Percentiles rank a stretch among this genome's conserved stretches.
Conservation (phyloP, 1,284 basidiomycete species). For the Cryptococcus sp. region DNA sequence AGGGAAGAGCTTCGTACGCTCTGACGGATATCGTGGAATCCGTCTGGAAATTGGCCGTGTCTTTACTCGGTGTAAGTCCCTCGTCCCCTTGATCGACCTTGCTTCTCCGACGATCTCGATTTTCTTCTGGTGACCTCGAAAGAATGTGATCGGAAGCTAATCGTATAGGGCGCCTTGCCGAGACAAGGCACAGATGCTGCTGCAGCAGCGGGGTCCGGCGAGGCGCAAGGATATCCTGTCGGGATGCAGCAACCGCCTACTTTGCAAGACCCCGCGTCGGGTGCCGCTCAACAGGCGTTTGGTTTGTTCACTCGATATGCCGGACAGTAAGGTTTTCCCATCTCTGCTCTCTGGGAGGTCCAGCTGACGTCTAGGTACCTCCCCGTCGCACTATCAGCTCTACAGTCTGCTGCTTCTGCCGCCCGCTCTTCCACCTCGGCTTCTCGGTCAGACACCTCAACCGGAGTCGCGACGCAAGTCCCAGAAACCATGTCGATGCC, state of each 20-base stretch:
- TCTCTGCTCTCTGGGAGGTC: too few species aligned
- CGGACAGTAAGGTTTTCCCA: constrained; percentile 39
- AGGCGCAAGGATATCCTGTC: constrained; percentile 5
- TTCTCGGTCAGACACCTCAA: background rate
- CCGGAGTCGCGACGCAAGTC: constrained; percentile 11
- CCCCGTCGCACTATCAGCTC: constrained; percentile 37
- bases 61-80: constrained; percentile 38
- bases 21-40: constrained; percentile 31
- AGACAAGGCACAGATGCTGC: constrained; percentile 2
- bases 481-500: constrained; percentile 29
- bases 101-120: too few species aligned
- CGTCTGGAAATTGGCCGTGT: constrained; percentile 36
- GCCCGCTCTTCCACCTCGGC: constrained; percentile 5
- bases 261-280: constrained; percentile 40
- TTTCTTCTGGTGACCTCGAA: too few species aligned
- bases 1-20: constrained; percentile 25
- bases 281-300: constrained; percentile 37
- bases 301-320: constrained; percentile 33
- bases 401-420: constrained; percentile 25
- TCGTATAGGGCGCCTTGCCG: background rate
- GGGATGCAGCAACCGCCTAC: constrained; percentile 35
- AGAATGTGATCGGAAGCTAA: too few species aligned
- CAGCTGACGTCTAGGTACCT: constrained; percentile 29
- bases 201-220: constrained; percentile 1
- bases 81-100: too few species aligned